Percentiles rank a stretch among this genome's conserved stretches.
Conservation (phyloP, 2,329 filamentous ascomycete genomes). For the Akanthomyces dipterigenus region DNA sequence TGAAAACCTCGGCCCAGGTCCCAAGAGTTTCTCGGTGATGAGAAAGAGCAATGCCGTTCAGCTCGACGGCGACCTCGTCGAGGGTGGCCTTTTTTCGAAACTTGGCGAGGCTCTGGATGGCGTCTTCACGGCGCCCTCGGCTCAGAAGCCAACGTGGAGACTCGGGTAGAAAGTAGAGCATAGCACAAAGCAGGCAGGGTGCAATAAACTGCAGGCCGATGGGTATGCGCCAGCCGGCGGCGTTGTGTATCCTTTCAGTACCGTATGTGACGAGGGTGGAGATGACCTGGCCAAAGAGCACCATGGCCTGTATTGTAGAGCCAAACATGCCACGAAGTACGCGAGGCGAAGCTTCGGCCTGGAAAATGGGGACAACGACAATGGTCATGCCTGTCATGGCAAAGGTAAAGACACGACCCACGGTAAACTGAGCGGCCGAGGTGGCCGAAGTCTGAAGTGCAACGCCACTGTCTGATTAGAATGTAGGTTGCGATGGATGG, state of each 20-base stretch:
- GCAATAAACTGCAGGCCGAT: constrained; percentile 38
- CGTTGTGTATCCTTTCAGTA: constrained; percentile 18
- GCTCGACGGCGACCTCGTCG: constrained; percentile 20
- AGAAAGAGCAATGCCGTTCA: constrained; percentile 16
- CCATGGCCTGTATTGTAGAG: constrained; percentile 24
- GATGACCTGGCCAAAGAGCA: constrained; percentile 21
- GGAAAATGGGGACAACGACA: constrained; percentile 26
- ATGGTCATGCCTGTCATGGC: constrained; percentile 27
- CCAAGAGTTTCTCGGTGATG: constrained; percentile 18
- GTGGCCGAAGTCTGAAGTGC: constrained; percentile 23
- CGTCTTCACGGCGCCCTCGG: constrained; percentile 29
- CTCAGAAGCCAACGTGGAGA: constrained; percentile 39
- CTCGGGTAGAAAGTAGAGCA: constrained; percentile 34
- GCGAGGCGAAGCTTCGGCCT: constrained; percentile 21
- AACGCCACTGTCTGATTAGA: constrained; percentile 19
- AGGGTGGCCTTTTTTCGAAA: constrained; percentile 24
- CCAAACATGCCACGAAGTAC: constrained; percentile 22
- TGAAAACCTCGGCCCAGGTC: constrained; percentile 19
- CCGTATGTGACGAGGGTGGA: constrained; percentile 22
- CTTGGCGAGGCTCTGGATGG: constrained; percentile 25
- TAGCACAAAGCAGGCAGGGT: constrained; percentile 28
- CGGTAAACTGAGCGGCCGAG: constrained; percentile 24
- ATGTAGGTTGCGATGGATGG: background rate
- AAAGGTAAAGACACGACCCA: constrained; percentile 24
- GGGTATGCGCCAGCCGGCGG: constrained; percentile 35